A percentile compares a stretch with the other conserved stretches of the same genome.
Conservation (phyloP, 371 early-diverging fungal genomes). For the Nematocida parisii region DNA sequence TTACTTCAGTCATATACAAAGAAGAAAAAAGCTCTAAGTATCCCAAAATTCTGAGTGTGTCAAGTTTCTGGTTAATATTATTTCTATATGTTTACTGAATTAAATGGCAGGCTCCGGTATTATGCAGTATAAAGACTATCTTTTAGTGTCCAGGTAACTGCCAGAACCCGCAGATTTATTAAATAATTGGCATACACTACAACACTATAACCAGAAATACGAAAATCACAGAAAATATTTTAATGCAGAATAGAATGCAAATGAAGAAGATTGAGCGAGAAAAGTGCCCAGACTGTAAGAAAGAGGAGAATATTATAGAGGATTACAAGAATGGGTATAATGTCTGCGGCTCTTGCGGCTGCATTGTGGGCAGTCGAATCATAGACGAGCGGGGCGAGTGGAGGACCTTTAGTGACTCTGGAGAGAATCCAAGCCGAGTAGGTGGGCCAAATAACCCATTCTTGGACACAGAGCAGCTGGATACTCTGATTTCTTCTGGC, state of each 20-base stretch:
- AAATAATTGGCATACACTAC: too few relatives aligned
- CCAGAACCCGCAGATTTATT: too few relatives aligned
- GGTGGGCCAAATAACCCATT: conserved; percentile 79
- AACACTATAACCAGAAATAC: not conserved
- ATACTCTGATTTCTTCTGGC: conserved; percentile 69
- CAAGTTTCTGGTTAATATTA: too few relatives aligned
- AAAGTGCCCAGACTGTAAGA: conserved; percentile 69
- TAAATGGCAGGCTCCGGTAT: too few relatives aligned
- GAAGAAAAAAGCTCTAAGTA: too few relatives aligned
- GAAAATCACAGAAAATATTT: conserved; percentile 7
- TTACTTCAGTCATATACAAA: too few relatives aligned
- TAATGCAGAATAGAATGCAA: conserved; percentile 42
- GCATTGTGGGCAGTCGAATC: conserved; percentile 85
- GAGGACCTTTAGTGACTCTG: conserved; percentile 85
- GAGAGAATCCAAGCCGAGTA: conserved; percentile 93
- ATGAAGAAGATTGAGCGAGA: conserved; percentile 41
- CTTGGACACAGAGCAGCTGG: conserved; percentile 68
- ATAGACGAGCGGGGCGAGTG: conserved; percentile 97
- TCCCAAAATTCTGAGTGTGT: too few relatives aligned
- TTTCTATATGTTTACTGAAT: too few relatives aligned
- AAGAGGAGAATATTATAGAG: conserved; percentile 82
- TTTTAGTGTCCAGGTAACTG: too few relatives aligned
- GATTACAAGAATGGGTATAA: conserved; percentile 81
- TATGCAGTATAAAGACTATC: too few relatives aligned
- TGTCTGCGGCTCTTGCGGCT: conserved; percentile 92